These are phyloP conservation scores for Endocalyx cinctus DNA, from an alignment of 2,329 filamentous ascomycete species.

Conservation along the genomic window DNA sequence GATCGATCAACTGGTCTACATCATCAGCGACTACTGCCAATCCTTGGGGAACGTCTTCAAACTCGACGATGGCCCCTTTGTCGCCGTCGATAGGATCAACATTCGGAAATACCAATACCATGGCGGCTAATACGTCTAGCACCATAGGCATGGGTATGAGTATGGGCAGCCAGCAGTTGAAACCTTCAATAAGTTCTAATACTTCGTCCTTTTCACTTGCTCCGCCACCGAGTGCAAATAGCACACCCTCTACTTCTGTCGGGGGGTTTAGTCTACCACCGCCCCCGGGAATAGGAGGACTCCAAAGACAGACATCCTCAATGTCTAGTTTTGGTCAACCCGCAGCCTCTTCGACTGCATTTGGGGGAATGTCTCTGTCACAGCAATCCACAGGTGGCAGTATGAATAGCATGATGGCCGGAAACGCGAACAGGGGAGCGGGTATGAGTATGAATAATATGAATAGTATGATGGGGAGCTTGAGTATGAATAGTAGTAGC, in stretches of 20 bases:
- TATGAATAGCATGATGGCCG: slow-evolving; percentile 5
- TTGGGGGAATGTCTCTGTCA: slow-evolving; percentile 15
- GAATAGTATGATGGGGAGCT: slow-evolving; percentile 18
- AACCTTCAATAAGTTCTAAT: slow-evolving; percentile 29
- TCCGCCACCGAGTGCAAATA: slow-evolving; percentile 41
- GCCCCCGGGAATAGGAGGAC: slow-evolving; percentile 35
- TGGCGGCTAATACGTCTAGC: too few species aligned
- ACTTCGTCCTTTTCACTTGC: slow-evolving; percentile 54
- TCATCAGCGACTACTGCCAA: slow-evolving; percentile 36
- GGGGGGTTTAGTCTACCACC: slow-evolving; percentile 48
- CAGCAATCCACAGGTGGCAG: neutral
- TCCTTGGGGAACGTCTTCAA: slow-evolving; percentile 47
- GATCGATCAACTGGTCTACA: slow-evolving; percentile 34
- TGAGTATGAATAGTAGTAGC: slow-evolving; percentile 23
- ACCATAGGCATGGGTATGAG: slow-evolving; percentile 41
- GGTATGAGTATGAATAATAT: slow-evolving; percentile 18
- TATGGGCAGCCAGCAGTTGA: slow-evolving; percentile 43
- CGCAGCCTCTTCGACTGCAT: slow-evolving; percentile 15
- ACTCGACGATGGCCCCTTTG: slow-evolving; percentile 26
- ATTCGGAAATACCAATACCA: too few species aligned
- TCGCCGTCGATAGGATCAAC: slow-evolving; percentile 25
- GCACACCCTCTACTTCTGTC: slow-evolving; percentile 28
- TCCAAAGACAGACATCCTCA: slow-evolving; percentile 22
- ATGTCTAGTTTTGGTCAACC: slow-evolving; percentile 15
- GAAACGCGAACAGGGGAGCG: slow-evolving; percentile 13